Evolutionary conservation across 2,329 filamentous ascomycete genomes (phyloP).

Genomic region (Truncatella angustata): DNA sequence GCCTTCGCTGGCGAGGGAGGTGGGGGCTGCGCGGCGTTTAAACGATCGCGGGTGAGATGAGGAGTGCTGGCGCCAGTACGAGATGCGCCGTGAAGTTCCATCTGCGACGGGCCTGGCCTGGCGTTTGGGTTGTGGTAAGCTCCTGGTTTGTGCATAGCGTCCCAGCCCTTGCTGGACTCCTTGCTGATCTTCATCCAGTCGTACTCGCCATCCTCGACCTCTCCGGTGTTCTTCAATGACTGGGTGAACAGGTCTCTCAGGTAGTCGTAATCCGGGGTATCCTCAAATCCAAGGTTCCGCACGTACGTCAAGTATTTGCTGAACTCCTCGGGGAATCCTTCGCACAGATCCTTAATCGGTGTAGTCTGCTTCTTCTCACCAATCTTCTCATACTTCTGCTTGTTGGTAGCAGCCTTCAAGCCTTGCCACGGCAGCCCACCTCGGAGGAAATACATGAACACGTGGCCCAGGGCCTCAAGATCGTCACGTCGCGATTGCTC

Average conservation of each 20-base stretch:
- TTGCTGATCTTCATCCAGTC: constrained; percentile 99
- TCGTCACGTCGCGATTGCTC: constrained; percentile 97
- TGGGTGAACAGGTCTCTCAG: constrained; percentile 94
- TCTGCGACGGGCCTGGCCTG: constrained; percentile 77
- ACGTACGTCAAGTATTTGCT: constrained; percentile 97
- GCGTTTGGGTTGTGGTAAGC: constrained; percentile 74
- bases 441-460: constrained; percentile 74
- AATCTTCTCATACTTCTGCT: constrained; percentile 99
- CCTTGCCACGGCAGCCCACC: constrained; percentile 71
- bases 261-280: constrained; percentile 98
- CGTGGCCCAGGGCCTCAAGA: constrained; percentile 79
- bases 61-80: constrained; percentile 63
- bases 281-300: constrained; percentile 95
- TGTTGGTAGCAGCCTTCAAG: constrained; percentile 71
- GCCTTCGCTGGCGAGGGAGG: constrained; percentile 81
- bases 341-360: constrained; percentile 92
- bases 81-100: constrained; percentile 77
- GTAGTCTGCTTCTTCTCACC: constrained; percentile 99
- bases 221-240: constrained; percentile 88
- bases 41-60: constrained; percentile 79
- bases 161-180: constrained; percentile 83
- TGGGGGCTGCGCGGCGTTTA: constrained; percentile 91
- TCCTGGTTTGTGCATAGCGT: constrained; percentile 69
- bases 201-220: constrained; percentile 96
- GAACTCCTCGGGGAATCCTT: constrained; percentile 95